Evolutionary conservation across 2,329 filamentous ascomycete genomes (phyloP).

Genomic region (Pseudocercospora eumusae): DNA sequence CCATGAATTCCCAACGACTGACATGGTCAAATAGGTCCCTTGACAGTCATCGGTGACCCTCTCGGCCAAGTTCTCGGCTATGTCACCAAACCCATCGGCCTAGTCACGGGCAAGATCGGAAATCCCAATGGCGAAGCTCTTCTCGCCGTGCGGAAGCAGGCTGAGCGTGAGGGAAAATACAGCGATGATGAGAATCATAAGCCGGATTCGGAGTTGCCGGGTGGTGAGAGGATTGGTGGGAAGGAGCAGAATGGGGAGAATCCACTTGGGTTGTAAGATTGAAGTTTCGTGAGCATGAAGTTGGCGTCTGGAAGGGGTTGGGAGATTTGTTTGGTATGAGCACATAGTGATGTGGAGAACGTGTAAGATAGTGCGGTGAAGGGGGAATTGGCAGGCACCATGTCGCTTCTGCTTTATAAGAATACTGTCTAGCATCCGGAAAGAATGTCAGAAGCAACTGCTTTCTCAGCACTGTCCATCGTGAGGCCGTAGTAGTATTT

Average conservation of each 20-base stretch:
- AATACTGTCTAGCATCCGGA: slow-evolving; percentile 56
- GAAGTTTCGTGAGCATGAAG: background rate
- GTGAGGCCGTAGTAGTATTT: slow-evolving; percentile 71
- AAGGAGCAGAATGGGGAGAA: slow-evolving; percentile 42
- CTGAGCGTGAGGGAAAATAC: slow-evolving; percentile 32
- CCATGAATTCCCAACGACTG: background rate
- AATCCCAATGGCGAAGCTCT: slow-evolving; percentile 36
- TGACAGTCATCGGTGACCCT: slow-evolving; percentile 39
- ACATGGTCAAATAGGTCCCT: slow-evolving; percentile 31
- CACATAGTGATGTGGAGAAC: background rate
- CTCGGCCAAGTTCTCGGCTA: slow-evolving; percentile 39
- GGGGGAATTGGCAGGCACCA: background rate
- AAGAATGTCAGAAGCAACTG: slow-evolving; percentile 51
- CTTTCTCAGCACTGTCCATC: slow-evolving; percentile 71
- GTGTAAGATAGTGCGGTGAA: background rate
- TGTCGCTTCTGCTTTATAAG: background rate
- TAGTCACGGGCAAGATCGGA: slow-evolving; percentile 35
- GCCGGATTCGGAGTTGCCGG: slow-evolving; percentile 32
- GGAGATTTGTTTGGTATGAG: background rate
- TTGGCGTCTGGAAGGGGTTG: background rate
- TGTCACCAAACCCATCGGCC: slow-evolving; percentile 37
- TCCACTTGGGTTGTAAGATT: slow-evolving; percentile 38
- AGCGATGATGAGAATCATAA: slow-evolving; percentile 29
- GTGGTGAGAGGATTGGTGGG: slow-evolving; percentile 39
- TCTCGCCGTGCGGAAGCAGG: slow-evolving; percentile 29